Evolutionary conservation across 1,139 yeast genomes (phyloP).

Genomic region (Kodamaea fungicola): DNA sequence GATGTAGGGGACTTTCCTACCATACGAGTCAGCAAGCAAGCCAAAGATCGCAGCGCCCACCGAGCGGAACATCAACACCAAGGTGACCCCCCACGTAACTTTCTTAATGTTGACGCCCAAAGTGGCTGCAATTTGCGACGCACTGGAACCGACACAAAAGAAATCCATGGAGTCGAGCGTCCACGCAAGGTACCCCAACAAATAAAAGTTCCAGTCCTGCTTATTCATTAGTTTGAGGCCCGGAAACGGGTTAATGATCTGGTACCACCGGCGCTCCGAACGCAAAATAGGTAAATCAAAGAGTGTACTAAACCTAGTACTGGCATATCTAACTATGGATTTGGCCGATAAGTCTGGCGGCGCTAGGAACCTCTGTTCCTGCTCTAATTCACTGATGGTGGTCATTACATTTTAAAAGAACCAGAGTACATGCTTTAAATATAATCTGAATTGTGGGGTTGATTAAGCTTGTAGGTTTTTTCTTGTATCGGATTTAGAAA

Average conservation of each 20-base stretch:
- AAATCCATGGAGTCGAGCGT: slow-evolving; percentile 79
- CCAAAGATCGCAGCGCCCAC: slow-evolving; percentile 78
- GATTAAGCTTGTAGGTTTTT: too few species aligned
- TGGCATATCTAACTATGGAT: slow-evolving; percentile 7
- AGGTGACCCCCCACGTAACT: slow-evolving; percentile 77
- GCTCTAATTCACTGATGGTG: not conserved
- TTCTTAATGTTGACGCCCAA: slow-evolving; percentile 49
- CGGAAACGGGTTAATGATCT: slow-evolving; percentile 51
- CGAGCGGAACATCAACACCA: slow-evolving; percentile 74
- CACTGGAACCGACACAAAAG: slow-evolving; percentile 64
- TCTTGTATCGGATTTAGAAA: too few species aligned
- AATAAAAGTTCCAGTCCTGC: slow-evolving; percentile 60
- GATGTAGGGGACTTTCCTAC: slow-evolving; percentile 70
- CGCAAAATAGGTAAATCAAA: slow-evolving; percentile 13
- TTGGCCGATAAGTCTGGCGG: slow-evolving; percentile 5
- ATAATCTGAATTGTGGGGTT: too few species aligned
- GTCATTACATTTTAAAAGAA: too few species aligned
- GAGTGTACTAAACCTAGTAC: slow-evolving; percentile 14
- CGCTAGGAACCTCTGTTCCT: slow-evolving; percentile 3
- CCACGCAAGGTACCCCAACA: slow-evolving; percentile 69
- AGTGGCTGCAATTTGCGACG: slow-evolving; percentile 50
- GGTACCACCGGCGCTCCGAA: slow-evolving; percentile 11
- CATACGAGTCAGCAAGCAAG: slow-evolving; percentile 60
- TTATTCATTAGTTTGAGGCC: slow-evolving; percentile 42
- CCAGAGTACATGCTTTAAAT: too few species aligned